Evolutionary conservation across 306 rosid genomes (phyloP).

Genomic region (Dalbergia oliveri): DNA sequence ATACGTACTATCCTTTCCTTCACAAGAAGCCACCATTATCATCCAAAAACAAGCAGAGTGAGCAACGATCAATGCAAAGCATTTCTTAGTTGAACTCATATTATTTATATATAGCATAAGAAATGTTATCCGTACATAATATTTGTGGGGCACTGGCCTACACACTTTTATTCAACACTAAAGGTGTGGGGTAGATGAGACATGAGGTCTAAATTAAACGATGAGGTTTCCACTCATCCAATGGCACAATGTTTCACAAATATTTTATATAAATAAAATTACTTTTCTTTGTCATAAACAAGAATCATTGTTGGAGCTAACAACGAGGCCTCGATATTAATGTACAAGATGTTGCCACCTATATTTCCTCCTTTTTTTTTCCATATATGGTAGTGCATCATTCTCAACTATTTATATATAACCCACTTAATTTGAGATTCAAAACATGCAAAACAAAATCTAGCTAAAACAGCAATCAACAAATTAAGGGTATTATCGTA

Average conservation of each 20-base stretch:
- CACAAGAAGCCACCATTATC: not conserved
- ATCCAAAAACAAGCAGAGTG: conserved; percentile 19
- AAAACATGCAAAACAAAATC: conserved; percentile 18
- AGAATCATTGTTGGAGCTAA: conserved; percentile 25
- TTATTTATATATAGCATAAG: not conserved
- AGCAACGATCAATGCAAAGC: conserved; percentile 39
- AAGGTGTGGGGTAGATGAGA: too few relatives aligned
- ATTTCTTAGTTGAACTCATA: conserved; percentile 9
- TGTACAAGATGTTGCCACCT: not conserved
- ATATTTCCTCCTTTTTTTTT: not conserved
- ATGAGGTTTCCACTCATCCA: too few relatives aligned
- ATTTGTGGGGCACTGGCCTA: too few relatives aligned
- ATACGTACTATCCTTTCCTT: not conserved
- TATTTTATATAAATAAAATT: too few relatives aligned
- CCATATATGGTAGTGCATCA: conserved; percentile 20
- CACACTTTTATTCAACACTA: too few relatives aligned
- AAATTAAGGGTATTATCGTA: not conserved
- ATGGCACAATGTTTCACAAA: too few relatives aligned
- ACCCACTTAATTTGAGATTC: conserved; percentile 22
- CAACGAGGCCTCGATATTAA: conserved; percentile 9
- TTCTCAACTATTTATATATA: conserved; percentile 37
- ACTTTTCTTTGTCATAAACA: not conserved
- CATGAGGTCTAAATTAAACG: too few relatives aligned
- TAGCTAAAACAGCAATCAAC: not conserved
- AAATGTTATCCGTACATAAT: not conserved